phyloP scores from a whole-genome alignment of 768 basidiomycete species.

The Terana coerulea region DNA sequence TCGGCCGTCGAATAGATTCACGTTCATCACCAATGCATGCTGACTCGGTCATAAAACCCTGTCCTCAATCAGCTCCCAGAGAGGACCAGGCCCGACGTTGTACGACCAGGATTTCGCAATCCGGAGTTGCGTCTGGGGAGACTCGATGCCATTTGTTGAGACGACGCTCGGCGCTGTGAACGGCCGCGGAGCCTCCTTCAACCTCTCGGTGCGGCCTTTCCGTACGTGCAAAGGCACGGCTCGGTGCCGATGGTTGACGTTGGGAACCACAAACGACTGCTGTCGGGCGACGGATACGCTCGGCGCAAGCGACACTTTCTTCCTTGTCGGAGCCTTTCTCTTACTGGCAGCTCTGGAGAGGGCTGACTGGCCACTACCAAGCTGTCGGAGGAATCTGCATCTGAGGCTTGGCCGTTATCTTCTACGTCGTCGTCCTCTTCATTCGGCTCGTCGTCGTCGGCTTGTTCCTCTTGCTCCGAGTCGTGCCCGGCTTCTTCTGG shows the following conservation, averaged over 20 bases:
- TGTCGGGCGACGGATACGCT: constrained; percentile 29
- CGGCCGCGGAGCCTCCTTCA: constrained; percentile 45
- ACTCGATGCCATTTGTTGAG: constrained; percentile 52
- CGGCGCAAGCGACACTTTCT: constrained; percentile 20
- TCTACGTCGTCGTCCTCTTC: constrained; percentile 23
- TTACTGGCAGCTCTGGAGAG: constrained; percentile 21
- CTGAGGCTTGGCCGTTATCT: too few relatives aligned
- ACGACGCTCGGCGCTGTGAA: constrained; percentile 42
- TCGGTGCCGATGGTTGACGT: constrained; percentile 69
- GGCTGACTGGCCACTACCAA: background rate
- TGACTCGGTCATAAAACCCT: constrained; percentile 73
- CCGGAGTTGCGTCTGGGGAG: constrained; percentile 47
- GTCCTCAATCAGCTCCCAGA: constrained; percentile 81
- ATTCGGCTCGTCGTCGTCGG: constrained; percentile 21
- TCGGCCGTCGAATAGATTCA: constrained; percentile 51
- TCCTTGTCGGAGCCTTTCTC: constrained; percentile 27
- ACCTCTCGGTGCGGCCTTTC: too few relatives aligned
- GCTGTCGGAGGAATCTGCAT: constrained; percentile 13
- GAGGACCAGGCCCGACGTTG: constrained; percentile 70
- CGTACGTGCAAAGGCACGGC: constrained; percentile 57
- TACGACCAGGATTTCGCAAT: constrained; percentile 69
- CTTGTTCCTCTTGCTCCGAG: constrained; percentile 25
- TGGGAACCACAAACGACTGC: constrained; percentile 32
- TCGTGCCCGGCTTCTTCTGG: constrained; percentile 34
- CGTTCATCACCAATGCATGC: constrained; percentile 19